phyloP scores from a whole-genome alignment of 2,329 filamentous ascomycete species.

The Penicillium sp. region DNA sequence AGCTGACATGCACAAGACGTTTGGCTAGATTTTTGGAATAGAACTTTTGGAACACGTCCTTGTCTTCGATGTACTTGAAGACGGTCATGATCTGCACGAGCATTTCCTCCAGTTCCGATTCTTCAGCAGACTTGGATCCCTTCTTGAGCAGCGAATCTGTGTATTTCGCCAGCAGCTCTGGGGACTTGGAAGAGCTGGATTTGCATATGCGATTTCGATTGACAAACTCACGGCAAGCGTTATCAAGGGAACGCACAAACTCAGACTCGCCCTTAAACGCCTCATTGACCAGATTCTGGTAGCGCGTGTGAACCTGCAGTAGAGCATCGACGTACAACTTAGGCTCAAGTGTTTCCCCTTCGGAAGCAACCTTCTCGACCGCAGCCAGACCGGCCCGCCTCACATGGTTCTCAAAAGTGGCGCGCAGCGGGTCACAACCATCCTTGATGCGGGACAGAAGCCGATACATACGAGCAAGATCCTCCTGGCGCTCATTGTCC shows the following conservation, averaged over 20 bases:
- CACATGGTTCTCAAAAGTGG: conserved; percentile 87
- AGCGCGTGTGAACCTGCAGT: conserved; percentile 89
- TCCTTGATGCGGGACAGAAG: conserved; percentile 85
- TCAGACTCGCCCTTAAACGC: conserved; percentile 95
- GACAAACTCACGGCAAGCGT: conserved; percentile 95
- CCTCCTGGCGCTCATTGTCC: conserved; percentile 90
- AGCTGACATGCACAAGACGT: conserved; percentile 89
- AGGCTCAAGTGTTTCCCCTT: conserved; percentile 86
- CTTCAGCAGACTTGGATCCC: conserved; percentile 82
- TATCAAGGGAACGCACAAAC: conserved; percentile 92
- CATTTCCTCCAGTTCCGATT: conserved; percentile 85
- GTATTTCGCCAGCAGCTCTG: conserved; percentile 92
- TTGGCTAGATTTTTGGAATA: conserved; percentile 96
- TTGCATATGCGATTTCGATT: conserved; percentile 97
- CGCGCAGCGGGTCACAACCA: conserved; percentile 81
- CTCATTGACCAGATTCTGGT: conserved; percentile 82
- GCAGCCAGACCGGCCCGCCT: conserved; percentile 82
- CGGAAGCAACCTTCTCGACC: conserved; percentile 83
- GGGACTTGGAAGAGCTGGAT: conserved; percentile 86
- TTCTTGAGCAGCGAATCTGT: conserved; percentile 90
- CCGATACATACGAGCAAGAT: conserved; percentile 95
- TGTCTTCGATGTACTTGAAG: conserved; percentile 99
- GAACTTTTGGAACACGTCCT: conserved; percentile 99
- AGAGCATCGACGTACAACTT: conserved; percentile 96
- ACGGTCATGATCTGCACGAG: conserved; percentile 96